Evolutionary conservation across 352 stramenopile genomes (phyloP).

Genomic region (Globisporangium yorkense): DNA sequence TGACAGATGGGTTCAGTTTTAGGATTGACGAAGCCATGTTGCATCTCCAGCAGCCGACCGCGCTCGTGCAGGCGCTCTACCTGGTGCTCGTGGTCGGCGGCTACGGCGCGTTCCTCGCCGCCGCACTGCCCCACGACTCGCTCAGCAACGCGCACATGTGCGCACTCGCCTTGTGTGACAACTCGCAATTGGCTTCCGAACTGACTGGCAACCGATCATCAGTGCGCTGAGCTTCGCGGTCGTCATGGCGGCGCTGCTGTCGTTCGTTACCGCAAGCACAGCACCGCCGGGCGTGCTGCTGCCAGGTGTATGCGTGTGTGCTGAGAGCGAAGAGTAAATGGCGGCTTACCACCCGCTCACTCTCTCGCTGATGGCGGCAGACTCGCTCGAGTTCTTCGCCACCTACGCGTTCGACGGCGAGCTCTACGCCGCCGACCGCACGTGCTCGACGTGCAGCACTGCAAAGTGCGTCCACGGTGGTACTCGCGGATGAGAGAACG

Average conservation of each 20-base stretch:
- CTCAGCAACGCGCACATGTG: constrained; percentile 38
- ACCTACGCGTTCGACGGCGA: constrained; percentile 47
- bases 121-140: constrained; percentile 30
- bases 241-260: constrained; percentile 37
- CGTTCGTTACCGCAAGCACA: constrained; percentile 44
- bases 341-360: background rate
- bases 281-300: constrained; percentile 35
- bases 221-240: constrained; percentile 30
- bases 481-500: no score
- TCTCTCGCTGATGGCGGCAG: constrained; percentile 10
- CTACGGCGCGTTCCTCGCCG: constrained; percentile 50
- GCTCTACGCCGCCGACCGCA: constrained; percentile 25
- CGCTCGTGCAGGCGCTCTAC: constrained; percentile 45
- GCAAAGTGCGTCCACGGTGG: constrained; percentile 23
- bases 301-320: constrained; percentile 29
- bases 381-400: constrained; percentile 41
- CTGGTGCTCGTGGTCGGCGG: constrained; percentile 49
- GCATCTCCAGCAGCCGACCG: constrained; percentile 18
- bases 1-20: no score
- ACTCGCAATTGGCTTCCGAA: background rate
- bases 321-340: background rate
- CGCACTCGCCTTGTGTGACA: background rate
- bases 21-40: constrained; percentile 11
- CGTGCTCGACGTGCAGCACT: constrained; percentile 42
- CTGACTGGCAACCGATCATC: background rate